phyloP scores from a whole-genome alignment of 2,329 filamentous ascomycete species.

The Sordariomycetes sp. region DNA sequence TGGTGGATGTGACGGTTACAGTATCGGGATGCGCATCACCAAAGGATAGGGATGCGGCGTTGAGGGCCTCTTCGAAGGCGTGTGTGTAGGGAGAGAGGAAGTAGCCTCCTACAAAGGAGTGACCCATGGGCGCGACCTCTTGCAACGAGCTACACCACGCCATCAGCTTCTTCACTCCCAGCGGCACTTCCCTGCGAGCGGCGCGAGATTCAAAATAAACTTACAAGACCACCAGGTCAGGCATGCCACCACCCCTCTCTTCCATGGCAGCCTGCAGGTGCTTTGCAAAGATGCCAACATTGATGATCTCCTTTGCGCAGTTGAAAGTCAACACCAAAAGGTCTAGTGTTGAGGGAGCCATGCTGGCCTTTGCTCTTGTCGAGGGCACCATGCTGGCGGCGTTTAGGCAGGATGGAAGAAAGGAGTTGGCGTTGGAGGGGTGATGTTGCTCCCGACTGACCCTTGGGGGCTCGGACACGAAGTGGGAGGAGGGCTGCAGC shows the following conservation, averaged over 20 bases:
- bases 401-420: too few relatives aligned
- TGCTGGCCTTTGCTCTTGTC: conserved; percentile 6
- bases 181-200: background rate
- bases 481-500: too few relatives aligned
- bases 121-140: conserved; percentile 77
- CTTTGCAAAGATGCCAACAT: conserved; percentile 59
- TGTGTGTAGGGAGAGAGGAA: conserved; percentile 69
- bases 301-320: conserved; percentile 64
- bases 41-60: conserved; percentile 49
- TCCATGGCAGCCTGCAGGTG: conserved; percentile 55
- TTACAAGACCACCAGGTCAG: conserved; percentile 49
- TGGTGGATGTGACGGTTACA: conserved; percentile 7
- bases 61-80: conserved; percentile 61
- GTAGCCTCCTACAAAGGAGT: conserved; percentile 78
- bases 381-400: background rate
- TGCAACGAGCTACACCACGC: conserved; percentile 60
- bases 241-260: conserved; percentile 35
- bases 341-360: conserved; percentile 45
- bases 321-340: conserved; percentile 85
- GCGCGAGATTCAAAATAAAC: conserved; percentile 13
- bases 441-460: background rate
- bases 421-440: background rate
- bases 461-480: too few relatives aligned
- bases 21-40: conserved; percentile 12
- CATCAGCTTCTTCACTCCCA: background rate